These are phyloP conservation scores for Cryptococcus wingfieldii DNA, from an alignment of 1,284 basidiomycete species.

Conservation along the genomic window DNA sequence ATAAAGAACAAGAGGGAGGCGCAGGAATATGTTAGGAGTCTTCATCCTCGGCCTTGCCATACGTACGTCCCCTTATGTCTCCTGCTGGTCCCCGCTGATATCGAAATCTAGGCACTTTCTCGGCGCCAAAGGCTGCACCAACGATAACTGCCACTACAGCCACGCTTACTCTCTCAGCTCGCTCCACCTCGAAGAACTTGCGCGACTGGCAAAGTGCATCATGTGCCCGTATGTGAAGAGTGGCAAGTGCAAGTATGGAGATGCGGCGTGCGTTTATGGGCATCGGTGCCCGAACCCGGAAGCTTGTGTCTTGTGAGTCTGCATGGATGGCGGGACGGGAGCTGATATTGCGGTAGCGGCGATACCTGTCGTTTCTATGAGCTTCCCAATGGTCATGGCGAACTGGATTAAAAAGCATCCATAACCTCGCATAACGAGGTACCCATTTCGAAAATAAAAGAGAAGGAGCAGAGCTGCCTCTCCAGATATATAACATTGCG, in stretches of 20 bases:
- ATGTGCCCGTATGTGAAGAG: constrained; percentile 34
- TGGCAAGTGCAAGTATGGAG: constrained; percentile 35
- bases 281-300: constrained; percentile 34
- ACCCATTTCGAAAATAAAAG: too few relatives aligned
- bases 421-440: too few relatives aligned
- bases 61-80: constrained; percentile 18
- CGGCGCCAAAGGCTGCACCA: constrained; percentile 24
- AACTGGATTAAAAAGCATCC: constrained; percentile 7
- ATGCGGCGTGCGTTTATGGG: constrained; percentile 41
- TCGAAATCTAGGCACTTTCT: background rate
- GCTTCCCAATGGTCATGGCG: constrained; percentile 34
- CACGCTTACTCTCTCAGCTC: constrained; percentile 39
- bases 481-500: too few relatives aligned
- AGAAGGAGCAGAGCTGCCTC: too few relatives aligned
- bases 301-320: constrained; percentile 31
- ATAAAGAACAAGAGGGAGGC: constrained; percentile 11
- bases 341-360: constrained; percentile 15
- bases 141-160: constrained; percentile 37
- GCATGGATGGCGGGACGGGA: background rate
- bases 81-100: background rate
- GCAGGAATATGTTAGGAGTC: constrained; percentile 17
- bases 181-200: constrained; percentile 33
- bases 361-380: constrained; percentile 37
- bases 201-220: constrained; percentile 37
- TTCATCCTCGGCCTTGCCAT: constrained; percentile 33